Percentiles rank a stretch among this genome's conserved stretches.
phyloP scores from a whole-genome alignment of 108 stramenopile species.

The Skeletonema menzelii region DNA sequence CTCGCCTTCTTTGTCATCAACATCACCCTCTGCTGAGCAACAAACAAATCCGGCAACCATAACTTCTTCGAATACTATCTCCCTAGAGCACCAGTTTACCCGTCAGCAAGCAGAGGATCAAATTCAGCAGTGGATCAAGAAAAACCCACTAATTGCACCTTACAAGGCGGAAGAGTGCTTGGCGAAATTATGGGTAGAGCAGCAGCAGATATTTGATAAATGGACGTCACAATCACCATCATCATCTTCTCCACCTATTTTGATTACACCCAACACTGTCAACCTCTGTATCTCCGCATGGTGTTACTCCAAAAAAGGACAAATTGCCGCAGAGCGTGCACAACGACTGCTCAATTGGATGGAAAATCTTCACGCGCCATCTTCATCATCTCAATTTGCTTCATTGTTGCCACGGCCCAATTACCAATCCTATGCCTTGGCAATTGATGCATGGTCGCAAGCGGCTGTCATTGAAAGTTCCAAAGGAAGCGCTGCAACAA shows the following conservation, averaged over 20 bases:
- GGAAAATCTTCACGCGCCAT: slow-evolving; percentile 18
- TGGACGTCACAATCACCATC: neutral
- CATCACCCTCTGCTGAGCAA: neutral
- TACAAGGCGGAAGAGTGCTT: slow-evolving; percentile 40
- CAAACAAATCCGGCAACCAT: neutral
- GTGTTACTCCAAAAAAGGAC: slow-evolving; percentile 25
- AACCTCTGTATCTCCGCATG: slow-evolving; percentile 35
- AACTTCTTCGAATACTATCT: neutral
- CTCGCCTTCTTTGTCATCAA: neutral
- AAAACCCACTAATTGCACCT: slow-evolving; percentile 35
- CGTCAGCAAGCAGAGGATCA: slow-evolving; percentile 3
- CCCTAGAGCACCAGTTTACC: neutral
- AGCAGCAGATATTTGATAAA: slow-evolving; percentile 19
- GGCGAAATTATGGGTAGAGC: slow-evolving; percentile 25
- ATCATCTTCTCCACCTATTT: slow-evolving; percentile 1
- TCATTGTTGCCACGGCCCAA: slow-evolving; percentile 18
- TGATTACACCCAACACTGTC: slow-evolving; percentile 21
- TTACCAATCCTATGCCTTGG: slow-evolving; percentile 29
- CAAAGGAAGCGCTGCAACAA: neutral
- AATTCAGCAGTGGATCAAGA: slow-evolving; percentile 23
- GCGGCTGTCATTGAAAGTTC: slow-evolving; percentile 29
- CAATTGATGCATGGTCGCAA: slow-evolving; percentile 40
- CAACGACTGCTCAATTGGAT: slow-evolving; percentile 37
- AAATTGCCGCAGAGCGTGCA: slow-evolving; percentile 29
- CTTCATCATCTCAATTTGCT: neutral